Evolutionary conservation across 2,329 filamentous ascomycete genomes (phyloP), one percentile per base, ranked within the genome.

Genomic region (Exophiala mesophila): DNA sequence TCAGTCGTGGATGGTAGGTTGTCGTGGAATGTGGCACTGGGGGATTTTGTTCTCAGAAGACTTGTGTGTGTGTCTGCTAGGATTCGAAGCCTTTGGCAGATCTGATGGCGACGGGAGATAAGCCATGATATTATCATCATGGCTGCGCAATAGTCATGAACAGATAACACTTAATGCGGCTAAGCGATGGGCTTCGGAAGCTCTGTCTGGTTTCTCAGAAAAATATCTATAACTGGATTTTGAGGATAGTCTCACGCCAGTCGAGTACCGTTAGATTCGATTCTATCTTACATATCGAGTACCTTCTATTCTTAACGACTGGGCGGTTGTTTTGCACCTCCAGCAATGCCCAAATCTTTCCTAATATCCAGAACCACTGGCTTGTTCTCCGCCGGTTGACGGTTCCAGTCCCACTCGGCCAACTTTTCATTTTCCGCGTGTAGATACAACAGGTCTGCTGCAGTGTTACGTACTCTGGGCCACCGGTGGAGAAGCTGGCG

Each of bases 401-500:
- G 39, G 35, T 54, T 54, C 53, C 53, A 56, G 29, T 56, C 47
- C 20, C 34, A 39, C 29, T 35, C 45, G 34, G 53, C 44, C 32
- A 53, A 45, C 20, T 20, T 45, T 18, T 48, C 41, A 28, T 33
- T 47, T 26, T 42, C 36, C 34, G 20, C 37, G 24, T 54, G 33
- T 30, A 53, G 41, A 41, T 53, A 55, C 15, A 57, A 44, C 16
- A 50, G 39, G 32, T 54, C 54, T 13, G 50, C 53, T 8, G 53
- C 53, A 17, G 31, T 24, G 28, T 54, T 52, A 24, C 50, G 51
- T 17, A 56, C 46, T 36, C 50, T 54, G 16, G 53, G 53, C 46
- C 49, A 55, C 16, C 48, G 53, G 37, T 55, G 53, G 8, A 54
- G 44, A 13, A 55, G 42, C 20, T 49, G 50, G 16, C 50, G 49